These are phyloP conservation scores for Chalaropsis ovoidea DNA, from an alignment of 2,329 filamentous ascomycete genomes.

Conservation along the genomic window DNA sequence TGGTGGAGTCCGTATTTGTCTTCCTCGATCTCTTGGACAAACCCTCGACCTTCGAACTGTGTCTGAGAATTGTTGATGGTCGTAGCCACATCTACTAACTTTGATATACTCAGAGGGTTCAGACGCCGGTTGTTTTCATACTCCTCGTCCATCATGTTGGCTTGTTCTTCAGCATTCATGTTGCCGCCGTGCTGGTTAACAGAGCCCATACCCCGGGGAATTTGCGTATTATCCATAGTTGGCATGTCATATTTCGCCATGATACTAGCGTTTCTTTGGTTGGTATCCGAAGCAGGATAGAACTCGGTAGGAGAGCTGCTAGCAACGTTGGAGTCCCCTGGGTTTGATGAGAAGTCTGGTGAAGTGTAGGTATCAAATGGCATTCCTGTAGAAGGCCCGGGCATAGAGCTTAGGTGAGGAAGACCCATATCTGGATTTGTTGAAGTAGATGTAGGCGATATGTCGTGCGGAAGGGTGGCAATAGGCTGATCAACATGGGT, in stretches of 20 bases:
- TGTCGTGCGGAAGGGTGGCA: neutral
- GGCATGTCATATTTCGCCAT: neutral
- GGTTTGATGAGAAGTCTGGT: neutral
- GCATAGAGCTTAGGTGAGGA: neutral
- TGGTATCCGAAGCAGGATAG: neutral
- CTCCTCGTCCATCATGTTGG: neutral
- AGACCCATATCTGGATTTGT: neutral
- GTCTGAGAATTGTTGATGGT: neutral
- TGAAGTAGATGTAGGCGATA: neutral
- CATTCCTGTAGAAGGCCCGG: neutral
- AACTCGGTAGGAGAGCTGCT: neutral
- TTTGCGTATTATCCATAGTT: neutral
- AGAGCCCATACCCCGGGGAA: neutral
- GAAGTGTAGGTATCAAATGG: neutral
- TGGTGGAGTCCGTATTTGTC: neutral
- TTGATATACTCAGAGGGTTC: neutral
- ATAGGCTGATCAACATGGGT: neutral
- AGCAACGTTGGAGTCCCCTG: neutral
- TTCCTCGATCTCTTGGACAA: neutral
- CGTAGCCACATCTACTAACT: neutral
- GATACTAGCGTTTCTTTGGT: neutral
- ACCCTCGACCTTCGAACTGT: neutral
- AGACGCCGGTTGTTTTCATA: neutral
- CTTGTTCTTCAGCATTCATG: neutral
- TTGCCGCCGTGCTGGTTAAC: neutral